Percentiles rank a stretch among this genome's conserved stretches.
Evolutionary conservation across 148 eudicot genomes (phyloP).

Genomic region (Dianthus caryophyllus): DNA sequence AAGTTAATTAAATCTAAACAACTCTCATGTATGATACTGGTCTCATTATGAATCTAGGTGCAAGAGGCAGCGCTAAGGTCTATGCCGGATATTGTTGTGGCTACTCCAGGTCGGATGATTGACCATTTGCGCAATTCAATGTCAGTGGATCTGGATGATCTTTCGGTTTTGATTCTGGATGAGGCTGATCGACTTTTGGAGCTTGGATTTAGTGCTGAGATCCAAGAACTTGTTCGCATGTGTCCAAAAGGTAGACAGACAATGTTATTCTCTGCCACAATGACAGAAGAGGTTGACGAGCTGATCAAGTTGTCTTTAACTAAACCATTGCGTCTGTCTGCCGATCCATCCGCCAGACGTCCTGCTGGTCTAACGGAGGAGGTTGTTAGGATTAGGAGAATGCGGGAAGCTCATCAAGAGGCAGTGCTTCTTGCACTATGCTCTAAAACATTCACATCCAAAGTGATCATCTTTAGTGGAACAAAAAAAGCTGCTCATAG

Average conservation of each 20-base stretch:
- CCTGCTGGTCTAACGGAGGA: slow-evolving; percentile 80
- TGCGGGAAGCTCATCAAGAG: slow-evolving; percentile 85
- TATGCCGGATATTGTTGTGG: slow-evolving; percentile 94
- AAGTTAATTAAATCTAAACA: background rate
- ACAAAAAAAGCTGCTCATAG: slow-evolving; percentile 89
- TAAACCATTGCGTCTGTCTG: slow-evolving; percentile 77
- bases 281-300: slow-evolving; percentile 81
- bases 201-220: slow-evolving; percentile 90
- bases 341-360: slow-evolving; percentile 77
- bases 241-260: slow-evolving; percentile 94
- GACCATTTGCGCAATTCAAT: slow-evolving; percentile 94
- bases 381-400: slow-evolving; percentile 86
- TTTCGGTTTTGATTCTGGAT: slow-evolving; percentile 90
- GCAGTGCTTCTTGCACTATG: slow-evolving; percentile 93
- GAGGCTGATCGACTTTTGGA: slow-evolving; percentile 97
- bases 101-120: slow-evolving; percentile 97
- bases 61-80: slow-evolving; percentile 85
- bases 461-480: slow-evolving; percentile 92
- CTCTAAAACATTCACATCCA: slow-evolving; percentile 75
- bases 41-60: slow-evolving; percentile 37
- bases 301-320: slow-evolving; percentile 70
- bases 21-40: slow-evolving; percentile 12
- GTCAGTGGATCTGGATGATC: slow-evolving; percentile 92
- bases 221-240: slow-evolving; percentile 74
- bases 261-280: slow-evolving; percentile 96